Percentiles rank a stretch among this genome's conserved stretches.
Conservation (phyloP, 2,329 filamentous ascomycete genomes). For the Colletotrichum euphorbiae region DNA sequence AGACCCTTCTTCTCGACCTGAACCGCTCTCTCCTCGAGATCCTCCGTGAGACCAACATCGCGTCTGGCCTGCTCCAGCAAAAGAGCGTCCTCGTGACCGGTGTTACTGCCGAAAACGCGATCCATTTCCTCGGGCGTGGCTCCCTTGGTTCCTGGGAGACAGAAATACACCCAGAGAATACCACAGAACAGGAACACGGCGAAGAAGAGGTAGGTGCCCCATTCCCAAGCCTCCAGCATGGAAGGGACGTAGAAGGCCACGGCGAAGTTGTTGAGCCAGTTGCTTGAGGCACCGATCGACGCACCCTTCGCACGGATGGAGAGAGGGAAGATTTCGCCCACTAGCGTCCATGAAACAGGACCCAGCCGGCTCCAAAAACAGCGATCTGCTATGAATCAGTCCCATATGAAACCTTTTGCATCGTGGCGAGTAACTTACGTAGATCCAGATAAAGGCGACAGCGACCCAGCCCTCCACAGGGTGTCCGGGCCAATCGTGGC, state of each 20-base stretch:
- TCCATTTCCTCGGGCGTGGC: slow-evolving; percentile 67
- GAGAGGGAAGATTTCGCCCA: slow-evolving; percentile 54
- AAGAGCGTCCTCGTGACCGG: slow-evolving; percentile 46
- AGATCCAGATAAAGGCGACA: slow-evolving; percentile 50
- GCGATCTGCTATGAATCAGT: not conserved
- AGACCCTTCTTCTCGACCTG: slow-evolving; percentile 40
- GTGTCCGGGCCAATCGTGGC: slow-evolving; percentile 51
- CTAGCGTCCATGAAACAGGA: slow-evolving; percentile 50
- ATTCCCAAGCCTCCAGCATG: slow-evolving; percentile 55
- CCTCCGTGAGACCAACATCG: slow-evolving; percentile 42
- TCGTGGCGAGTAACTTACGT: slow-evolving; percentile 30
- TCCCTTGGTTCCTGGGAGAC: slow-evolving; percentile 67
- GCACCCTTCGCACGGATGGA: slow-evolving; percentile 53
- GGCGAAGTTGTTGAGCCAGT: slow-evolving; percentile 61
- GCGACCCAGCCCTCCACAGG: slow-evolving; percentile 52
- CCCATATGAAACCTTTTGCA: too few species aligned
- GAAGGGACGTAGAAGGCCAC: slow-evolving; percentile 59
- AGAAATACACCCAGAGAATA: slow-evolving; percentile 61
- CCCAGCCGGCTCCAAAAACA: slow-evolving; percentile 48
- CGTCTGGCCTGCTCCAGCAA: slow-evolving; percentile 43
- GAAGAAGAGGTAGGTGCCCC: slow-evolving; percentile 70
- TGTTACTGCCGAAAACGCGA: slow-evolving; percentile 58
- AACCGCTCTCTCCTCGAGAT: slow-evolving; percentile 35
- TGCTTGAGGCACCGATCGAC: slow-evolving; percentile 55
- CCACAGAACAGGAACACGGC: slow-evolving; percentile 60